Base-by-base conservation (phyloP, 2,329 filamentous ascomycete genomes). In the Pochonia chlamydosporia region DNA sequence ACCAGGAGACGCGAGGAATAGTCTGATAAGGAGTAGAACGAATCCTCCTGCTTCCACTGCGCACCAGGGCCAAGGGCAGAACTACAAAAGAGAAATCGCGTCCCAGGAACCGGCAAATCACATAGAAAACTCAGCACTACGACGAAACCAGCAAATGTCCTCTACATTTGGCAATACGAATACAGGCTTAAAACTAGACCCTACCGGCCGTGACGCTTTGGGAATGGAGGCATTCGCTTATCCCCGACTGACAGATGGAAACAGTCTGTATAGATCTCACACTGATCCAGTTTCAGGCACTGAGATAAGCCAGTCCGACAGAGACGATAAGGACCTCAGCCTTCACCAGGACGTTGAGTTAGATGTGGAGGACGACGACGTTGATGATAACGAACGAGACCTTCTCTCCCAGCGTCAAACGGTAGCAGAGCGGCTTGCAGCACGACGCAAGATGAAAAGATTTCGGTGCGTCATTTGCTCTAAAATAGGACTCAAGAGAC, bases 391-490 rank as follows among this genome's bases (percentile, higher is more conserved):
- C 20, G 63, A 64, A 3, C 54, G 59, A 36, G 51, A 62, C 5
- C 48, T 54, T 14, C 50, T 62, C n/a, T 59, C 59, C n/a, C 66
- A 64, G 39, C 69, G 72, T 28, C 76, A 75, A 57, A 80, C 74
- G 8, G 73, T 72, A 20, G 79, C 78, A 25, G 81, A 82, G 61
- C 72, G 74, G 48, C 73, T 72, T 30, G 80, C 72, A 48, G 79
- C 74, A 56, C 70, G 76, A 44, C 74, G 77, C 53, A 85, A 84
- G 63, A 84, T 84, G 87, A 92, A 92, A 73, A 76, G 88, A 49
- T 92, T 92, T 62, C 80, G 86, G 85, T 88, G 74, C 54, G 66
- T 30, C 30, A 31, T 24, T 13, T 11, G 11, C 33, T 21, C n/a
- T 9, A 18, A 16, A 25, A 30, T 45, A 16, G 44, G 20, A 28